Base-by-base conservation (phyloP, 805 yeast species). In the Sugiyamaella americana region DNA sequence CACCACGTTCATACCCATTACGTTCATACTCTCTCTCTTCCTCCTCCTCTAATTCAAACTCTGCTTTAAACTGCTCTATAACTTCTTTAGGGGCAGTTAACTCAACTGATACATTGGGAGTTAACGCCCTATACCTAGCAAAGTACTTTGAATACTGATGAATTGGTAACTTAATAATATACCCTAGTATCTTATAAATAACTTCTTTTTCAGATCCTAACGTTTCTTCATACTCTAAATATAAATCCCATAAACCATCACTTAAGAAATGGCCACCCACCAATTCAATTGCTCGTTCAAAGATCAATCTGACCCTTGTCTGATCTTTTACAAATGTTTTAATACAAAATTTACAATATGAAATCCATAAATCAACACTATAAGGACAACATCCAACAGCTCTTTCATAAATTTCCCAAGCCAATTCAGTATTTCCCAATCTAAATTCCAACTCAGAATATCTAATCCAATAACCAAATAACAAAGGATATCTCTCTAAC, bases 81-180 rank as follows among this genome's bases (percentile, higher is more conserved):
- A 54, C 56, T 2, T 55, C 62, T 3, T 52, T 49, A 1, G 65
- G 53, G 1, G 69, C 61, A 20, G 68, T 48, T 41, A 65, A 68
- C 5, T 55, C 53, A 2, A 67, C 52, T 2, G 46, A 67, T 43
- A 58, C 66, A 66, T 24, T 63, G 58, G 42, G 69, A 13, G 56
- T 49, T 10, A 62, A 19, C n/a, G 43, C 46, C n/a, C 56, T 49
- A 51, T 62, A 66, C 50, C 58, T 71, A 59, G 67, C 79, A 57
- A 77, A 84, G 61, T 82, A 91, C 52, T 76, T 79, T 0, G 96
- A 82, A 61, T 87, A 89, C 57, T 88, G 95, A 63, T 91, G 91
- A 39, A 91, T 64, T 0, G 96, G 96, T 1, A 85, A 69, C 37
- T 44, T 51, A 8, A 61, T 47, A 30, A 65, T 51, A 24, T 65